Evolutionary conservation across 1,139 yeast genomes (phyloP).

Genomic region (Debaryomyces nepalensis): DNA sequence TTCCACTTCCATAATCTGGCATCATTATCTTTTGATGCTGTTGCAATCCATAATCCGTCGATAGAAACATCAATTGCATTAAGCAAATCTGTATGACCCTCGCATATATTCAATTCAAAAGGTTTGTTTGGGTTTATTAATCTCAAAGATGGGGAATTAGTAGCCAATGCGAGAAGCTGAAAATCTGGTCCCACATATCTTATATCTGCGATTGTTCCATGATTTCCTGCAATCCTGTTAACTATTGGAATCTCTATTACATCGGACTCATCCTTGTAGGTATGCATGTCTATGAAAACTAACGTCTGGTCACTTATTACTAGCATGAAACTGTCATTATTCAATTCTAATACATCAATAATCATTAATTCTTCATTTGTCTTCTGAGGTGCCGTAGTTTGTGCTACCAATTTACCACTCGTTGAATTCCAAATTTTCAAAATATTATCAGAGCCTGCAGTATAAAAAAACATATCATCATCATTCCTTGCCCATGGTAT

Average conservation of each 20-base stretch:
- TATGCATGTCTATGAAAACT: conserved; percentile 51
- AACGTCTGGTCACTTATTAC: conserved; percentile 87
- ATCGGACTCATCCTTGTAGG: conserved; percentile 26
- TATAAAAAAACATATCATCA: conserved; percentile 51
- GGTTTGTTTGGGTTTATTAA: conserved; percentile 62
- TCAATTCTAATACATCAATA: conserved; percentile 53
- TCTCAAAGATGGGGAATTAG: conserved; percentile 91
- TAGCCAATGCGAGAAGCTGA: conserved; percentile 74
- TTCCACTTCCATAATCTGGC: conserved; percentile 81
- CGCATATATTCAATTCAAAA: conserved; percentile 64
- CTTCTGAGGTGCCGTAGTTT: conserved; percentile 53
- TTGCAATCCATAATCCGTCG: conserved; percentile 88
- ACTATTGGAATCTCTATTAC: conserved; percentile 45
- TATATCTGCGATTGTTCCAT: conserved; percentile 93
- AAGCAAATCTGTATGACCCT: conserved; percentile 86
- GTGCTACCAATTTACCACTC: conserved; percentile 44
- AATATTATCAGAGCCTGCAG: conserved; percentile 82
- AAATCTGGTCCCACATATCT: conserved; percentile 70
- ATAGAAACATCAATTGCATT: conserved; percentile 76
- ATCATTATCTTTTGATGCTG: conserved; percentile 90
- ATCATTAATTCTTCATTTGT: conserved; percentile 73
- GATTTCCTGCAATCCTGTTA: conserved; percentile 83
- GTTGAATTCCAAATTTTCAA: conserved; percentile 63
- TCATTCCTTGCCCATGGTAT: conserved; percentile 22
- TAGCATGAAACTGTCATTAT: conserved; percentile 32